A percentile compares a stretch with the other conserved stretches of the same genome.
phyloP scores from a whole-genome alignment of 148 eudicot genomes.

The Cornus controversa region DNA sequence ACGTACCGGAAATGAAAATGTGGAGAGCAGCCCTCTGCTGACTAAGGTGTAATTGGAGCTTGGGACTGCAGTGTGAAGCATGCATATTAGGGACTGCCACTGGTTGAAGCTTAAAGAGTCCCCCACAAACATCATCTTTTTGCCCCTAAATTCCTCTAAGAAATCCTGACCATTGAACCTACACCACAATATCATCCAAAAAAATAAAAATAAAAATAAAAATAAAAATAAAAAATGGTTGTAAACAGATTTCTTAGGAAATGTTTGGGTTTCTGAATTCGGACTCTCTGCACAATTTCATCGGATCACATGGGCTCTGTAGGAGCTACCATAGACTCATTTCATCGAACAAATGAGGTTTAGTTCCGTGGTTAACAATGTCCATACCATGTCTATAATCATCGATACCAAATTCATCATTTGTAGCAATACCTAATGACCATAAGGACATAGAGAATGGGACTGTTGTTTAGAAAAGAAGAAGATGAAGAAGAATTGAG shows the following conservation, averaged over 20 bases:
- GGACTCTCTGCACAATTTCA: no score
- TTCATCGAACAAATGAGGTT: no score
- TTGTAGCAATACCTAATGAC: no score
- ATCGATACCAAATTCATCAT: no score
- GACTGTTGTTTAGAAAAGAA: no score
- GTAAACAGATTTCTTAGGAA: neutral
- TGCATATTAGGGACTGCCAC: conserved; percentile 63
- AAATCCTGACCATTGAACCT: conserved; percentile 55
- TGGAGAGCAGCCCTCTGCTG: conserved; percentile 35
- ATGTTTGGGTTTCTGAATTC: no score
- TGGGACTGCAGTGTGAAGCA: conserved; percentile 53
- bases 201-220: neutral
- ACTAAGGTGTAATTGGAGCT: conserved; percentile 36
- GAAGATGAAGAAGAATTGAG: no score
- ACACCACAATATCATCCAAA: neutral
- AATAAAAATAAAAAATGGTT: neutral
- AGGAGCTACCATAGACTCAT: no score
- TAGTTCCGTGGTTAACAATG: no score
- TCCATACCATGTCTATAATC: no score
- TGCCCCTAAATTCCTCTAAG: conserved; percentile 46
- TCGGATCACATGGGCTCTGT: no score
- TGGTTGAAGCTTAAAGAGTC: conserved; percentile 66
- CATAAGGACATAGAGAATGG: no score
- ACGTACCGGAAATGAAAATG: conserved; percentile 41
- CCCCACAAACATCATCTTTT: conserved; percentile 70